These are phyloP conservation scores for Talaromyces sp. DNA, from an alignment of 2,329 filamentous ascomycete genomes.

Conservation along the genomic window DNA sequence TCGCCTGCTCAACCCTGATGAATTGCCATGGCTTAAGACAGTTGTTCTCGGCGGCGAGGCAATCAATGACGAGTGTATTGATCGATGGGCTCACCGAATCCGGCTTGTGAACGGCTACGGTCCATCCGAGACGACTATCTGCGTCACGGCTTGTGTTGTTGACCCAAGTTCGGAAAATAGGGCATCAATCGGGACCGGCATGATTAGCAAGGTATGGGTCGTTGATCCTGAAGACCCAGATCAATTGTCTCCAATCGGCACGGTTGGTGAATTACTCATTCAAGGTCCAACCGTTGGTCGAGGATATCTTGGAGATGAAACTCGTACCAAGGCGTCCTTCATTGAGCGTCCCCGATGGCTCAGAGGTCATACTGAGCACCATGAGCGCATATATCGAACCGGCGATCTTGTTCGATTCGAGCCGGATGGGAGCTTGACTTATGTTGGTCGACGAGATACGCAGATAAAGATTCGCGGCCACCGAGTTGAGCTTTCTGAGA, in stretches of 20 bases:
- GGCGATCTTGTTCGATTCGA: conserved; percentile 30
- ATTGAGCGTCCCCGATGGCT: neutral
- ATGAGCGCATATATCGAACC: conserved; percentile 31
- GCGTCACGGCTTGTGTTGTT: neutral
- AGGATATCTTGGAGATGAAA: conserved; percentile 32
- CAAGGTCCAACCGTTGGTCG: conserved; percentile 38
- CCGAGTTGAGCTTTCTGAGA: conserved; percentile 38
- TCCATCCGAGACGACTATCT: conserved; percentile 1
- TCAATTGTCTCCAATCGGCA: conserved; percentile 41
- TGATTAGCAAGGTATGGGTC: conserved; percentile 41
- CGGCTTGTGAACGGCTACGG: conserved; percentile 2
- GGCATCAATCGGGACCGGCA: conserved; percentile 31
- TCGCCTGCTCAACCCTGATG: conserved; percentile 31
- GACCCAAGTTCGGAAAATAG: neutral
- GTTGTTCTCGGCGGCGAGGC: conserved; percentile 40
- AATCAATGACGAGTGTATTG: conserved; percentile 31
- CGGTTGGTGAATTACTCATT: conserved; percentile 35
- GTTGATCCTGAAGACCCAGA: conserved; percentile 41
- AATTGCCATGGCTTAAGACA: conserved; percentile 33
- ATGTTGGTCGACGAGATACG: conserved; percentile 32
- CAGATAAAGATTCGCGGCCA: conserved; percentile 41
- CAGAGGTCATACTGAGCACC: neutral
- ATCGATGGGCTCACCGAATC: neutral
- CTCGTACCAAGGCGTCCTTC: neutral
- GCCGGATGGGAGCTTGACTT: conserved; percentile 28